Percentiles rank a stretch among this genome's conserved stretches.
Evolutionary conservation across 805 yeast species (phyloP).

Genomic region (Naumovozyma dairenensis): DNA sequence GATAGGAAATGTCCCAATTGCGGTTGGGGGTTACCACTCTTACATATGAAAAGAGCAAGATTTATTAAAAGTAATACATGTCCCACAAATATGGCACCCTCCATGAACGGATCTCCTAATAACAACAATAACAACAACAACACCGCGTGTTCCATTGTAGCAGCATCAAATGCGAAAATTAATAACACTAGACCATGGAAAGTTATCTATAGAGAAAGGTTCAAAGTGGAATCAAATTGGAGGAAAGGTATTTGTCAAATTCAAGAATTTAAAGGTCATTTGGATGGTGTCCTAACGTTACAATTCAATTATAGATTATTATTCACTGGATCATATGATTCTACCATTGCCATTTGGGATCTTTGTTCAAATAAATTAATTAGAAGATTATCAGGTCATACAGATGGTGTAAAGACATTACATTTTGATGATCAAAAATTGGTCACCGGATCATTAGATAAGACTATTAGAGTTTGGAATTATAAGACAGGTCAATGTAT

Average conservation of each 20-base stretch:
- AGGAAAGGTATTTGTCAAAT: constrained; percentile 64
- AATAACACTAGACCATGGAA: constrained; percentile 78
- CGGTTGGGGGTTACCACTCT: constrained; percentile 96
- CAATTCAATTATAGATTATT: constrained; percentile 73
- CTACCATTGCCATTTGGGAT: constrained; percentile 90
- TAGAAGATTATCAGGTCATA: constrained; percentile 78
- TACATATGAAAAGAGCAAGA: constrained; percentile 75
- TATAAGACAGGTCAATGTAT: constrained; percentile 90
- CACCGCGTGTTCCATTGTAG: background rate
- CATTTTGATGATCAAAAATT: constrained; percentile 83
- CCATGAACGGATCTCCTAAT: too few species aligned
- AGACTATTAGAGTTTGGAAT: constrained; percentile 92
- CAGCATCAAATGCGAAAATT: background rate
- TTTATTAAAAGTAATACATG: constrained; percentile 5
- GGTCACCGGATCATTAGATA: constrained; percentile 86
- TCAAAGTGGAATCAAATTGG: constrained; percentile 90
- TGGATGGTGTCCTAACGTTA: constrained; percentile 80
- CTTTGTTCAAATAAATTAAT: constrained; percentile 66
- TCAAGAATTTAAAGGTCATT: constrained; percentile 66
- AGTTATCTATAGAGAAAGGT: constrained; percentile 84
- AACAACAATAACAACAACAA: constrained; percentile 1
- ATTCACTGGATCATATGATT: constrained; percentile 89
- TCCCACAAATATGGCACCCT: too few species aligned
- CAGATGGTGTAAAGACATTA: constrained; percentile 74
- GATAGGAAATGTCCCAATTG: constrained; percentile 96